These are phyloP conservation scores for Aspergillus fumigatiaffinis DNA, from an alignment of 2,329 filamentous ascomycete species.

Conservation along the genomic window DNA sequence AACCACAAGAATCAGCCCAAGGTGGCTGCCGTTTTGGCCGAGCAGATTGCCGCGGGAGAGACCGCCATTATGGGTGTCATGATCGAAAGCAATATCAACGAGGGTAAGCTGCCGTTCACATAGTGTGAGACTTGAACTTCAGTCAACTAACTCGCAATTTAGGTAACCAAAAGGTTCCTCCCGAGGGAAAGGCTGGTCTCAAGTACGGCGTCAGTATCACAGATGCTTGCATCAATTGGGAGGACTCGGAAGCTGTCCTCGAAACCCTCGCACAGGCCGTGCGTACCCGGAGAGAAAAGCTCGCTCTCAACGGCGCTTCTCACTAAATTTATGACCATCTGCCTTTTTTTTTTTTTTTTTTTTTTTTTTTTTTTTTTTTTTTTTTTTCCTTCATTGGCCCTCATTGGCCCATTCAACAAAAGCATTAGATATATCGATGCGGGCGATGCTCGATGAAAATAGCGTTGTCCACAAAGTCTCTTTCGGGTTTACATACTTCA, in stretches of 20 bases:
- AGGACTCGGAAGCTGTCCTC: conserved; percentile 77
- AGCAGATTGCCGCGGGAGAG: conserved; percentile 83
- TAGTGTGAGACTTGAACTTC: background rate
- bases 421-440: background rate
- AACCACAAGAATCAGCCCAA: conserved; percentile 97
- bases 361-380: too few relatives aligned
- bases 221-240: conserved; percentile 94
- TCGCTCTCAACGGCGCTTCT: conserved; percentile 12
- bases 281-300: conserved; percentile 61
- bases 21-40: conserved; percentile 75
- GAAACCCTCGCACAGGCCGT: conserved; percentile 76
- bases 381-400: too few relatives aligned
- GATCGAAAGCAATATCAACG: conserved; percentile 97
- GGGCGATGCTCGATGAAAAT: background rate
- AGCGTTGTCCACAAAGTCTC: background rate
- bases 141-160: conserved; percentile 4
- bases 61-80: conserved; percentile 91
- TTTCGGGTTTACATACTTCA: background rate
- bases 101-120: conserved; percentile 54
- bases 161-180: conserved; percentile 83
- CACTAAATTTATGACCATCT: background rate
- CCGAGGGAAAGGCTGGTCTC: conserved; percentile 77
- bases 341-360: too few relatives aligned
- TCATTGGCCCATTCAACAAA: background rate
- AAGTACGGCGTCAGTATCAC: conserved; percentile 96